Evolutionary conservation across 73 alveolate genomes (phyloP).

Genomic region (Urostyla sp.): DNA sequence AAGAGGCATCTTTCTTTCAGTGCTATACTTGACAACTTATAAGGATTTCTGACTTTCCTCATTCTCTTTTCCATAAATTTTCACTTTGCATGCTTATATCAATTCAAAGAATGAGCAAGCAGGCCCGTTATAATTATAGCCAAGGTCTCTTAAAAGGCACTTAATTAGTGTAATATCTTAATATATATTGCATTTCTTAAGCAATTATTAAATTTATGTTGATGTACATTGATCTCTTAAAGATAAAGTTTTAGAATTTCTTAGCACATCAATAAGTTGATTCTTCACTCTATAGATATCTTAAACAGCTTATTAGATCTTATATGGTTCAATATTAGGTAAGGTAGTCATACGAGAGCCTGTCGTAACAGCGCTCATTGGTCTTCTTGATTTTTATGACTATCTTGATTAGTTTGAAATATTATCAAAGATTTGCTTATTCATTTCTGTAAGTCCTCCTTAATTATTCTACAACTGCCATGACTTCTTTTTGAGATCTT

Average conservation of each 20-base stretch:
- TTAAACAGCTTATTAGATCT: constrained; percentile 18
- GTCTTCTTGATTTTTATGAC: neutral
- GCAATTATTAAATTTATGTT: neutral
- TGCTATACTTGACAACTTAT: too few species aligned
- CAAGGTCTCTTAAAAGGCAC: constrained; percentile 29
- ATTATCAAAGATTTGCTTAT: constrained; percentile 20
- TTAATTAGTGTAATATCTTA: constrained; percentile 35
- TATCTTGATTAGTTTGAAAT: neutral
- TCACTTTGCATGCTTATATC: constrained; percentile 2
- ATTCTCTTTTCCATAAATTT: neutral
- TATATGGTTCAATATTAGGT: constrained; percentile 32
- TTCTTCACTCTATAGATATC: constrained; percentile 35
- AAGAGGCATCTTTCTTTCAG: too few species aligned
- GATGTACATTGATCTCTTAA: constrained; percentile 39
- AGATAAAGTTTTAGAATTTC: too few species aligned
- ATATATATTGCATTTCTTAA: constrained; percentile 23
- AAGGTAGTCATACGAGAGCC: constrained; percentile 18
- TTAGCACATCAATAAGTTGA: too few species aligned
- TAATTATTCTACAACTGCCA: constrained; percentile 18
- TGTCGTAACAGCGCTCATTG: constrained; percentile 48
- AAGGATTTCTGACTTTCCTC: too few species aligned
- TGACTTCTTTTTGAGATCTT: constrained; percentile 40
- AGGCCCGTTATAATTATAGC: constrained; percentile 34
- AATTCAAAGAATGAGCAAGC: constrained; percentile 27
- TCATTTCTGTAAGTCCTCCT: constrained; percentile 31